Percentiles rank a stretch among this genome's conserved stretches.
Conservation (phyloP, 2,329 filamentous ascomycete species). For the Chaetomium strumarium region DNA sequence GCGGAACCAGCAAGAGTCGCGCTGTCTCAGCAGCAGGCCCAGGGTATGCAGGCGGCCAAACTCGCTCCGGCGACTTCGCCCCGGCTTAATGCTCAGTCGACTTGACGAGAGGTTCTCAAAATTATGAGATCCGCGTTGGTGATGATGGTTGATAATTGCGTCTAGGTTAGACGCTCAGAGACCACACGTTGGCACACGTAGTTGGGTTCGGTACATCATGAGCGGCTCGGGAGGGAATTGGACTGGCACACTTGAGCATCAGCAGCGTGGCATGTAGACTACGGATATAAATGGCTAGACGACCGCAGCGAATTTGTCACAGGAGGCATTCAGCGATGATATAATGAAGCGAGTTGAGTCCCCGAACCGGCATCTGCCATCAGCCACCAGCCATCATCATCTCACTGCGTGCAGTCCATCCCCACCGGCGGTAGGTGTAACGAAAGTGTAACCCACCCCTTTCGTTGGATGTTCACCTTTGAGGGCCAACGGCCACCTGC, state of each 20-base stretch:
- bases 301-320: not conserved
- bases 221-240: too few relatives aligned
- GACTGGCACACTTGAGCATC: too few relatives aligned
- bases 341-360: not conserved
- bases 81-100: not conserved
- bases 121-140: not conserved
- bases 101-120: not conserved
- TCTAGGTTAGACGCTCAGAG: not conserved
- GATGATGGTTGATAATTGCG: not conserved
- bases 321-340: not conserved
- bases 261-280: not conserved
- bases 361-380: not conserved
- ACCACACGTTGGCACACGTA: too few relatives aligned
- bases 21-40: constrained; percentile 5
- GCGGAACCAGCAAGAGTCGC: constrained; percentile 29
- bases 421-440: not conserved
- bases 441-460: not conserved
- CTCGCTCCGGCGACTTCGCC: not conserved
- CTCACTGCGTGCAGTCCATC: not conserved
- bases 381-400: not conserved
- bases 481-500: not conserved
- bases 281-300: too few relatives aligned
- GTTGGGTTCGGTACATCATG: too few relatives aligned
- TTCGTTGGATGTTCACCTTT: not conserved
- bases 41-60: not conserved